A percentile compares a stretch with the other conserved stretches of the same genome.
phyloP scores from a whole-genome alignment of 352 stramenopile species.

The Pythium brachiatum region DNA sequence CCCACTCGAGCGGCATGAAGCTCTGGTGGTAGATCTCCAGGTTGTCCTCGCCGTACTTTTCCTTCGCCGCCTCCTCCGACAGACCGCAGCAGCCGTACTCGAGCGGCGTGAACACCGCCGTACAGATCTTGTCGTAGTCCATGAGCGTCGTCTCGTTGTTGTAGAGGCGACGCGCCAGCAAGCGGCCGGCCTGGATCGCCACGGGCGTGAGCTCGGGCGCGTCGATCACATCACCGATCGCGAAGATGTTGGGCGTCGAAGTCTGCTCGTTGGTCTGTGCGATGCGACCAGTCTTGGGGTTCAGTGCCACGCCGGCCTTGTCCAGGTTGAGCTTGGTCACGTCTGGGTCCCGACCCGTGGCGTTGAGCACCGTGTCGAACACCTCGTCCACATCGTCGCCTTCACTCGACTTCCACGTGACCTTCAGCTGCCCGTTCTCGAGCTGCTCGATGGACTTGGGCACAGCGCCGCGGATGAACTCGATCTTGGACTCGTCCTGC shows the following conservation, averaged over 20 bases:
- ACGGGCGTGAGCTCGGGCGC: slow-evolving; percentile 97
- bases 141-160: slow-evolving; percentile 75
- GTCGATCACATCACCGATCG: slow-evolving; percentile 96
- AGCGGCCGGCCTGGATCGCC: slow-evolving; percentile 93
- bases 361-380: slow-evolving; percentile 97
- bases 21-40: slow-evolving; percentile 96
- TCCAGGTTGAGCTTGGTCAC: slow-evolving; percentile 88
- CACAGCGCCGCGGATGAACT: slow-evolving; percentile 91
- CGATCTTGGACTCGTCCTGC: slow-evolving; percentile 86
- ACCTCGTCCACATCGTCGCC: slow-evolving; percentile 64
- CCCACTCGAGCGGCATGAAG: slow-evolving; percentile 97
- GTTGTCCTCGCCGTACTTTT: slow-evolving; percentile 86
- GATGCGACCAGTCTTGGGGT: slow-evolving; percentile 92
- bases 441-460: slow-evolving; percentile 92
- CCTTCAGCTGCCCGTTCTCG: slow-evolving; percentile 72
- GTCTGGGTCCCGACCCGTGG: slow-evolving; percentile 93
- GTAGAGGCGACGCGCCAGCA: slow-evolving; percentile 92
- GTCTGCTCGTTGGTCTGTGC: slow-evolving; percentile 91
- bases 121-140: slow-evolving; percentile 93
- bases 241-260: slow-evolving; percentile 94
- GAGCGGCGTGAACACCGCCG: slow-evolving; percentile 95
- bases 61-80: slow-evolving; percentile 94
- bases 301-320: slow-evolving; percentile 85
- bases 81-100: slow-evolving; percentile 97
- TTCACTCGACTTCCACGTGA: slow-evolving; percentile 75